Base-by-base conservation (phyloP, 1,139 yeast species). In the Saccharomyces uvarum region DNA sequence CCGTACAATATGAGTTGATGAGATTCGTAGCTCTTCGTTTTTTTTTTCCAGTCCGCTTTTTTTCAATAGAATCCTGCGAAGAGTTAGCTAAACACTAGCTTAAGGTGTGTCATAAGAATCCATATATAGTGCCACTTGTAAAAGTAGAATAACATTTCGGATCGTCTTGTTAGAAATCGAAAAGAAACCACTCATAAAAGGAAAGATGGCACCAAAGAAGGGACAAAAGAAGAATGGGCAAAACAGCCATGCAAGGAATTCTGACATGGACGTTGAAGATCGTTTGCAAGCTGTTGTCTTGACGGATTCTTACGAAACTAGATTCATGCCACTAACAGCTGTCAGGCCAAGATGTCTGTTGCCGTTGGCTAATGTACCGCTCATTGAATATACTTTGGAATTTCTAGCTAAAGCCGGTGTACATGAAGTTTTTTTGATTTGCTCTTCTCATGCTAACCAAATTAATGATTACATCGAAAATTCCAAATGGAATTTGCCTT, bases 351-450 rank as follows among this genome's bases (percentile, higher is more conserved):
- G 97, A 68, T 93, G 99, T 72, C 76, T 93, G 50, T 75, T 93
- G 59, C 97, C 97, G 2, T 75, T 93, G 57, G 97, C 96, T 46
- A 91, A 90, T 67, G 89, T 88, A 9, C 99, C 99, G 2, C 77
- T 93, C 65, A 83, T 93, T 60, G 99, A 93, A 69, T 93, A 95
- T 68, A 95, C 99, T 1, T 75, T 93, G 54, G 99, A 93, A 71
- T 93, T 93, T 67, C 76, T 93, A 52, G 97, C 98, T 14, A 86
- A 84, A 61, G 89, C 96, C 1, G 90, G 90, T 11, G 97, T 90
- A 42, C 82, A 83, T 60, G 98, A 93, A 66, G 97, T 95, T 2
- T 89, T 81, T 68, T 75, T 93, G 57, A 86, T 91, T 80, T 90
- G 97, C 69, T 83, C 95, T 50, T 77, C 95, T 3, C 97, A 93